Conservation (phyloP, 176 grass and related monocot genomes). For the Oryza glaberrima region DNA sequence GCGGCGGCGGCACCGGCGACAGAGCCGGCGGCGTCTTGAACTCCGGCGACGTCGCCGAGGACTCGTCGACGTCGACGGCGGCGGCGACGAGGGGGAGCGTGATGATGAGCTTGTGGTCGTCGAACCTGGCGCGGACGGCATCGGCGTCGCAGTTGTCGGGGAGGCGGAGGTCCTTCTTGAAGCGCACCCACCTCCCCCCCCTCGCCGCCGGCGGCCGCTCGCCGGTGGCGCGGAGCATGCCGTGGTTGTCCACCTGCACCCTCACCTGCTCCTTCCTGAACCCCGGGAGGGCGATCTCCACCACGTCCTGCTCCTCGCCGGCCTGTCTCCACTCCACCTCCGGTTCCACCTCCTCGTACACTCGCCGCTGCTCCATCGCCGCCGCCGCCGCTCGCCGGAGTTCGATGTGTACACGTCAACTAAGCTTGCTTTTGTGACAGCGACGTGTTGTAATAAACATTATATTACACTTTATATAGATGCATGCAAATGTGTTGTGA, state of each 20-base stretch:
- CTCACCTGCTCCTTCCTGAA: conserved; percentile 60
- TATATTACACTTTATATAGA: neutral
- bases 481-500: conserved; percentile 16
- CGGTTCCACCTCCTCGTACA: conserved; percentile 44
- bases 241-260: conserved; percentile 50
- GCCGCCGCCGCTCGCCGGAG: neutral
- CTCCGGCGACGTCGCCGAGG: neutral
- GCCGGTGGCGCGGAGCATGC: conserved; percentile 50
- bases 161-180: conserved; percentile 52
- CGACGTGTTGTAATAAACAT: neutral
- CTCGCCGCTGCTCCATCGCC: conserved; percentile 19
- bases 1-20: too few relatives aligned
- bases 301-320: conserved; percentile 21
- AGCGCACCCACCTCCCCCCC: conserved; percentile 18
- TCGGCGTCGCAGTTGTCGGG: conserved; percentile 46
- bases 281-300: conserved; percentile 53
- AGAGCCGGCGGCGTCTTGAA: too few relatives aligned
- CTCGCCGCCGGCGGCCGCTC: conserved; percentile 21
- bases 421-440: neutral
- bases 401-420: neutral
- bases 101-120: conserved; percentile 46
- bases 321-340: conserved; percentile 21
- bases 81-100: conserved; percentile 37
- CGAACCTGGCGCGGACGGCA: conserved; percentile 54
- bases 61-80: neutral